phyloP scores from a whole-genome alignment of 2,329 filamentous ascomycete species.

The Sarocladium brachiariae region DNA sequence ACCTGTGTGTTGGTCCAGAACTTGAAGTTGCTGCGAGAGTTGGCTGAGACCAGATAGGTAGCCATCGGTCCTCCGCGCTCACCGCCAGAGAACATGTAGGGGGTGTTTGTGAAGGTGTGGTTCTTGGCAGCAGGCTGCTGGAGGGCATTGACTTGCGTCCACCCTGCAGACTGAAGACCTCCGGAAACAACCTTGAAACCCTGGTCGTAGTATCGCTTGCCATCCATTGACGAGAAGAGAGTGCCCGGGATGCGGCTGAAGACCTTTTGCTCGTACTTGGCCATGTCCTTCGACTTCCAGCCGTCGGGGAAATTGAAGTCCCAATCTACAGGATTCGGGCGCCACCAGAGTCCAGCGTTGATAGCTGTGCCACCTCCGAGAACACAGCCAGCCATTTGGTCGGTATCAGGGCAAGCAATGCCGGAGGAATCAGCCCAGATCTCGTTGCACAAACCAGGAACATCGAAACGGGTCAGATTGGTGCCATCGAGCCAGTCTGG shows the following conservation, averaged over 20 bases:
- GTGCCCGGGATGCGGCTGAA: constrained; percentile 68
- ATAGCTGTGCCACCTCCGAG: constrained; percentile 61
- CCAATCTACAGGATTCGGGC: constrained; percentile 59
- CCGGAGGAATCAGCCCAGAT: constrained; percentile 59
- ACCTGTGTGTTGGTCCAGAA: constrained; percentile 61
- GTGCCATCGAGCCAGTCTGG: constrained; percentile 55
- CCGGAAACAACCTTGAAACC: constrained; percentile 56
- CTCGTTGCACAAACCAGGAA: constrained; percentile 64
- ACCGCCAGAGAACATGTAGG: constrained; percentile 61
- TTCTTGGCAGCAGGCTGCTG: constrained; percentile 56
- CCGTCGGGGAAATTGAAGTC: constrained; percentile 65
- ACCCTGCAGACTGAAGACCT: constrained; percentile 54
- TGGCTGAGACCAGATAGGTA: constrained; percentile 61
- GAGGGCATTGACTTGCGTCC: constrained; percentile 57
- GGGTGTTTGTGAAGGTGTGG: constrained; percentile 54
- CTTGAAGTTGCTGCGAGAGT: constrained; percentile 55
- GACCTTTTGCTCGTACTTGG: constrained; percentile 50
- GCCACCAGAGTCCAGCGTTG: constrained; percentile 65
- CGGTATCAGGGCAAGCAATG: constrained; percentile 62
- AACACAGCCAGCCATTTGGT: constrained; percentile 66
- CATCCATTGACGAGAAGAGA: constrained; percentile 57
- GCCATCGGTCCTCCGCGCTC: constrained; percentile 64
- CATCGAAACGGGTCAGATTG: constrained; percentile 62
- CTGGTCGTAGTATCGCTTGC: constrained; percentile 58
- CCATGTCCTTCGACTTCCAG: constrained; percentile 61